Percentiles rank a stretch among this genome's conserved stretches.
Evolutionary conservation across 129 eudicot species (phyloP).

Genomic region (Artemisia tridentata): DNA sequence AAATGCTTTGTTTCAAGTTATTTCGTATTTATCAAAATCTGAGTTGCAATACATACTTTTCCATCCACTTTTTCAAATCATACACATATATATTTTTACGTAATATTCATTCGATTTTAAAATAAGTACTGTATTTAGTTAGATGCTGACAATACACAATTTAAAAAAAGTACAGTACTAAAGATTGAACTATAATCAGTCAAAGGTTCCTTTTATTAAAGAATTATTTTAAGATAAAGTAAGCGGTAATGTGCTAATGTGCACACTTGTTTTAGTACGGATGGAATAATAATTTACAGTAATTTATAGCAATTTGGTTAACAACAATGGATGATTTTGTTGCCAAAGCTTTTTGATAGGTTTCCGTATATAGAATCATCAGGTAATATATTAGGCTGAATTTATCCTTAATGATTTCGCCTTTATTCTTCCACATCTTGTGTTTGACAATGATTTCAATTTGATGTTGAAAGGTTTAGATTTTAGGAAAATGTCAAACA

Average conservation of each 20-base stretch:
- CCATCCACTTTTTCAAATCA: too few species aligned
- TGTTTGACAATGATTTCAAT: not conserved
- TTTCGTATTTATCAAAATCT: too few species aligned
- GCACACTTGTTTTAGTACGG: not conserved
- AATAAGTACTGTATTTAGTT: not conserved
- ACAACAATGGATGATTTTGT: not conserved
- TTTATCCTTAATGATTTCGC: constrained; percentile 11
- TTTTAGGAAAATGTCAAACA: not conserved
- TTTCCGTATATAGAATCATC: constrained; percentile 2
- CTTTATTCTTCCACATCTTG: constrained; percentile 10
- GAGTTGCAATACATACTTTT: too few species aligned
- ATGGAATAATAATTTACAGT: not conserved
- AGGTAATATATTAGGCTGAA: not conserved
- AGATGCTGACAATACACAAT: not conserved
- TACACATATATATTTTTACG: too few species aligned
- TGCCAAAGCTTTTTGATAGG: not conserved
- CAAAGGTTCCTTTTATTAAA: too few species aligned
- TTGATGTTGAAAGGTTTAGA: not conserved
- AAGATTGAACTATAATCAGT: too few species aligned
- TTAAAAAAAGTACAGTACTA: too few species aligned
- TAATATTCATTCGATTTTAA: not conserved
- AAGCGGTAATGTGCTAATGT: not conserved
- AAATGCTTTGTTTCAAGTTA: constrained; percentile 3
- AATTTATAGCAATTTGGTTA: not conserved
- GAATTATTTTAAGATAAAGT: too few species aligned